Evolutionary conservation across 2,329 filamentous ascomycete genomes (phyloP).

Genomic region (Paraphoma chrysanthemicola): DNA sequence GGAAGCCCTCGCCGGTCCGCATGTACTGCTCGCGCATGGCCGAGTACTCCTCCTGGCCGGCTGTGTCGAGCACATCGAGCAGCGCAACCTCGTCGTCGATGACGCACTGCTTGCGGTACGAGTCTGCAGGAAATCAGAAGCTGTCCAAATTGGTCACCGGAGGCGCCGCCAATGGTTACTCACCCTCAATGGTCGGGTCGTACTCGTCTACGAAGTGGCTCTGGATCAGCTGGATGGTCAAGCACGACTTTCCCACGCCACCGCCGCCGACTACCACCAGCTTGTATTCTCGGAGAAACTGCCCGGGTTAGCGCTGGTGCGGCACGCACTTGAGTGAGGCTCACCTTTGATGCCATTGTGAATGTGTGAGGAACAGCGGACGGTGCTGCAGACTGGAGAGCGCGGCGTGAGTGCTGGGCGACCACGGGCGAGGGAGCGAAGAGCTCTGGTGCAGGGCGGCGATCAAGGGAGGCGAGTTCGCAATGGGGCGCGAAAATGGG

Average conservation of each 20-base stretch:
- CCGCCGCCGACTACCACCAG: conserved; percentile 93
- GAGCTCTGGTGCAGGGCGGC: conserved; percentile 6
- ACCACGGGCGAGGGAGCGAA: conserved; percentile 6
- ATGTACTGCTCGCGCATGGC: conserved; percentile 99
- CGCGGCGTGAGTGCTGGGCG: background rate
- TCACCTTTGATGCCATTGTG: conserved; percentile 50
- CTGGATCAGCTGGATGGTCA: conserved; percentile 84
- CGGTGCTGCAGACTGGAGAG: conserved; percentile 5
- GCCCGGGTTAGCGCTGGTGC: conserved; percentile 30
- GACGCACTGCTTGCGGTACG: conserved; percentile 99
- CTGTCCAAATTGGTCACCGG: too few relatives aligned
- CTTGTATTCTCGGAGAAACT: conserved; percentile 63
- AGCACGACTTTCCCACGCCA: conserved; percentile 98
- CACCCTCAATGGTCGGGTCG: conserved; percentile 98
- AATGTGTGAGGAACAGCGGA: conserved; percentile 12
- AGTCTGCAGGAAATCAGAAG: conserved; percentile 68
- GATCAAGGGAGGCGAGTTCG: conserved; percentile 13
- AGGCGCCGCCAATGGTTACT: conserved; percentile 28
- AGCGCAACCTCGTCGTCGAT: conserved; percentile 98
- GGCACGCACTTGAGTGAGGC: conserved; percentile 2
- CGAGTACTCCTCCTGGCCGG: conserved; percentile 98
- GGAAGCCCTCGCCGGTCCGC: conserved; percentile 96
- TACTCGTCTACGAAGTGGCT: conserved; percentile 99
- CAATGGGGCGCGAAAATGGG: background rate
- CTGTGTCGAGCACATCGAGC: conserved; percentile 96